Base-by-base conservation (phyloP, 1,139 yeast genomes). In the Casaregolazyma lundiana region DNA sequence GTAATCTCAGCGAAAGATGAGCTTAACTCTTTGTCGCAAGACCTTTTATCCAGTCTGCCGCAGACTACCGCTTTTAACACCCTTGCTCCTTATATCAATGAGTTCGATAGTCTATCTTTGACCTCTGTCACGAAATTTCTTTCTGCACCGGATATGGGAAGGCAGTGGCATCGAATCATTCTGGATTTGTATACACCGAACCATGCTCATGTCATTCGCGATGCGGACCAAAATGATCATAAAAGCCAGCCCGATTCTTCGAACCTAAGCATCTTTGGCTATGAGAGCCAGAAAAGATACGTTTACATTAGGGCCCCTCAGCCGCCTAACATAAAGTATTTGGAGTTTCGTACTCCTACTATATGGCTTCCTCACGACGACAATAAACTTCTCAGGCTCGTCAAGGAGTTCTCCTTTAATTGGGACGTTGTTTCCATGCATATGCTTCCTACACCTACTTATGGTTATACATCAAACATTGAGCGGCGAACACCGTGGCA, bases 401-500 rank as follows among this genome's bases (percentile, higher is more conserved):
- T 89, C 37, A 87, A 89, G 17, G 92, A 90, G 52, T 90, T 82
- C 62, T 81, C 88, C 9, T 89, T 87, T 67, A 92, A 92, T 62
- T 92, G 98, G 98, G 92, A 84, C 50, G 76, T 90, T 43, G 87
- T 92, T 13, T 80, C 97, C 1, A 86, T 90, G 17, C 87, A 84
- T 62, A 71, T 92, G 75, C 72, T 84, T 1, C 75, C 80, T 2
- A 72, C 73, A 45, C 78, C 89, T 1, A 78, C 86, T 0, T 72
- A 74, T 60, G 79, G 83, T 13, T 87, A 87, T 62, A 78, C 81
- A 37, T 85, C 97, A 0, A 89, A 86, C 55, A 87, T 89, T 49
- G 97, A 92, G 64, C 76, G 97, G 57, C 76, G 98, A 60, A 92
- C 97, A 0, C 95, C 98, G 0, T 92, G 98, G 98, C 97, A 90